These are phyloP conservation scores for Saccharum officinarum DNA, from an alignment of 176 grass and related monocot genomes.

Conservation along the genomic window DNA sequence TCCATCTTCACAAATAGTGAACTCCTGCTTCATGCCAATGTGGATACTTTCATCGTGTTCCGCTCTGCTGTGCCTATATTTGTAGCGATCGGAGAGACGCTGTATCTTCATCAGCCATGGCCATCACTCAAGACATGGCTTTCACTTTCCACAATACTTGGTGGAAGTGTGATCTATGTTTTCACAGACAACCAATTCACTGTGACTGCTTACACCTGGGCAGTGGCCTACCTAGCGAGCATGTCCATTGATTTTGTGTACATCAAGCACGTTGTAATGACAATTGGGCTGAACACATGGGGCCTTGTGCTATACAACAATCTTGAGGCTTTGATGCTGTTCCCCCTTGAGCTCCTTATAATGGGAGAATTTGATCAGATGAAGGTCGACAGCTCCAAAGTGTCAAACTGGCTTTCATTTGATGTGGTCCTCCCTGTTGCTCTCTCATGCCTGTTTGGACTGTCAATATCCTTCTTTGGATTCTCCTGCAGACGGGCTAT, in stretches of 20 bases:
- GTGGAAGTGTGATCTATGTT: conserved; percentile 84
- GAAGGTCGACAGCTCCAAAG: conserved; percentile 59
- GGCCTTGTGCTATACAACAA: conserved; percentile 94
- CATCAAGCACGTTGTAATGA: conserved; percentile 89
- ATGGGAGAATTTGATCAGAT: conserved; percentile 88
- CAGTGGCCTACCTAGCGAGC: conserved; percentile 66
- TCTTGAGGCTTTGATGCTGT: conserved; percentile 74
- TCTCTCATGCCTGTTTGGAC: conserved; percentile 74
- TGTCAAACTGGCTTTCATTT: conserved; percentile 68
- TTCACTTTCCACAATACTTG: conserved; percentile 78
- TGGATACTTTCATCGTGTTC: conserved; percentile 89
- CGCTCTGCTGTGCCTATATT: conserved; percentile 82
- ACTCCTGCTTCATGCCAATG: conserved; percentile 80
- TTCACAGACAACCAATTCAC: conserved; percentile 87
- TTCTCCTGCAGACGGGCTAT: conserved; percentile 86
- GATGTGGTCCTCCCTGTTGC: conserved; percentile 73
- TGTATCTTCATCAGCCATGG: conserved; percentile 83
- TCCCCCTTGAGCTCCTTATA: conserved; percentile 80
- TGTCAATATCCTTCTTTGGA: conserved; percentile 83
- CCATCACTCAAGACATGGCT: conserved; percentile 75
- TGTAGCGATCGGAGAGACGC: conserved; percentile 73
- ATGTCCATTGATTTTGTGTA: conserved; percentile 91
- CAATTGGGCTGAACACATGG: conserved; percentile 89
- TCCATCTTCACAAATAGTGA: conserved; percentile 91
- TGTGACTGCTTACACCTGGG: conserved; percentile 78